Evolutionary conservation across 306 rosid species (phyloP).

Genomic region (Cucumis melo): DNA sequence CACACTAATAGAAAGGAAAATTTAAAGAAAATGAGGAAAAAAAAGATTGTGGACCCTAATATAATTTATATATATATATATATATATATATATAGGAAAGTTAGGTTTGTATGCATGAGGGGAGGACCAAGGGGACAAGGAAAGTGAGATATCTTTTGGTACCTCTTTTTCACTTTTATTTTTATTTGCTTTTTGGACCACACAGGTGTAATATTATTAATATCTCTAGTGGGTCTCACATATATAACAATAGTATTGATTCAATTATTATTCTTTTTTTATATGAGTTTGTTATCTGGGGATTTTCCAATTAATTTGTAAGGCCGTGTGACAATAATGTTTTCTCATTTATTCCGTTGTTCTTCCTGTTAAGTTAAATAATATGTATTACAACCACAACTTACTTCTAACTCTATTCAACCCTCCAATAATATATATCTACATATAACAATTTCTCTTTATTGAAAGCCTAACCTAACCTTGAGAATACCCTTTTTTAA

Average conservation of each 20-base stretch:
- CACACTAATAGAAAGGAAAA: not conserved
- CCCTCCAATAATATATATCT: too few species aligned
- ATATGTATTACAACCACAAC: not conserved
- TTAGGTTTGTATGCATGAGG: not conserved
- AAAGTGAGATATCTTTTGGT: conserved; percentile 8
- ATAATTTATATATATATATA: not conserved
- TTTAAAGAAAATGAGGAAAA: not conserved
- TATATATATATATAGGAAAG: not conserved
- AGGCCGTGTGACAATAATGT: not conserved
- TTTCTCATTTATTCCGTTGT: not conserved
- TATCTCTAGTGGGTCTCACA: conserved; percentile 3
- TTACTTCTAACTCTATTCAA: too few species aligned
- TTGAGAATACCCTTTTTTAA: too few species aligned
- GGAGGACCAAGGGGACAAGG: conserved; percentile 7
- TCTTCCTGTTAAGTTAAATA: not conserved
- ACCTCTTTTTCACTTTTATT: not conserved
- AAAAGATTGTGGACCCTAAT: not conserved
- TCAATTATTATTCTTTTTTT: not conserved
- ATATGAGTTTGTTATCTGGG: not conserved
- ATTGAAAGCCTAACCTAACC: not conserved
- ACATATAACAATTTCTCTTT: not conserved
- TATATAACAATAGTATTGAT: not conserved
- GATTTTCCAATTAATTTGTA: not conserved
- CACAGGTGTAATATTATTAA: too few species aligned
- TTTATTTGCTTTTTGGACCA: conserved; percentile 6